Evolutionary conservation across 495 filamentous ascomycete species (phyloP).

Genomic region (Sporormia fimetaria): DNA sequence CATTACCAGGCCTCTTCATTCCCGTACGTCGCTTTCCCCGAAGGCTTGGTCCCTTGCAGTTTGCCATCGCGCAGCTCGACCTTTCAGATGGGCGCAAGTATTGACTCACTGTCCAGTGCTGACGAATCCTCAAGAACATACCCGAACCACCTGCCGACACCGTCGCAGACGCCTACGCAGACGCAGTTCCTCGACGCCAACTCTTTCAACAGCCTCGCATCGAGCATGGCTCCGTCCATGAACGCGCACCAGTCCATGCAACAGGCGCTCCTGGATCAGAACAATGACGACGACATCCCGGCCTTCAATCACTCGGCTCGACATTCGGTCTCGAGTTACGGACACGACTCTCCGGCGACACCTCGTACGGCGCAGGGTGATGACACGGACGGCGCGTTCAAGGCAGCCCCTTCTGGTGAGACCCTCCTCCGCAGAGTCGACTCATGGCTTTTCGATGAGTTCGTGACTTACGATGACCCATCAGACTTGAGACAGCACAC

Average conservation of each 20-base stretch:
- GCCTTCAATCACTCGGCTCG: constrained; percentile 40
- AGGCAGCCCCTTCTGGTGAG: constrained; percentile 29
- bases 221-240: constrained; percentile 34
- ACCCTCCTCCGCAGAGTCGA: constrained; percentile 30
- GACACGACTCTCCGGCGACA: constrained; percentile 46
- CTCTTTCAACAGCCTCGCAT: constrained; percentile 6
- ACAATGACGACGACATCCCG: constrained; percentile 34
- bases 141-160: constrained; percentile 31
- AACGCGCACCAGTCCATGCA: constrained; percentile 43
- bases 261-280: constrained; percentile 44
- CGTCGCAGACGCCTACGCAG: constrained; percentile 31
- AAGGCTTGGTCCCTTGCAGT: too few relatives aligned
- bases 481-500: constrained; percentile 29
- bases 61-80: constrained; percentile 26
- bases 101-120: constrained; percentile 26
- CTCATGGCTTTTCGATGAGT: constrained; percentile 44
- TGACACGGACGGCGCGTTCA: constrained; percentile 37
- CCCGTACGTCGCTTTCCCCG: constrained; percentile 31
- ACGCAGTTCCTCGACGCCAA: constrained; percentile 22
- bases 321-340: constrained; percentile 44
- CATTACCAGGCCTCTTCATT: constrained; percentile 26
- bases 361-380: constrained; percentile 45
- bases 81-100: too few relatives aligned
- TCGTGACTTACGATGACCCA: constrained; percentile 42
- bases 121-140: constrained; percentile 25